Evolutionary conservation across 75 land plant species (phyloP), one percentile per base, ranked within the genome.

Genomic region (Azolla pinnata): DNA sequence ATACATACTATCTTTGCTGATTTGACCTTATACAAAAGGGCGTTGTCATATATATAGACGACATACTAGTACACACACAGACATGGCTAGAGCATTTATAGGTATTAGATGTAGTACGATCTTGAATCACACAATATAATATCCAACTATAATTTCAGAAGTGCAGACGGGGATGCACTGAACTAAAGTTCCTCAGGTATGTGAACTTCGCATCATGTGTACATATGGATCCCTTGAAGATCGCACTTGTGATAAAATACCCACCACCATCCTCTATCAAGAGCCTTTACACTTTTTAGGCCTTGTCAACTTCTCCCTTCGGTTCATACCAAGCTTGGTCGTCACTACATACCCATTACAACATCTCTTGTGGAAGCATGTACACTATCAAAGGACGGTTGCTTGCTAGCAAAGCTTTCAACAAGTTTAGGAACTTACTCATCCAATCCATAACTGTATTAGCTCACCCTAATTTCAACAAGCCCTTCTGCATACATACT

Each of bases 1-100:
- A 35, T 14, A 12, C 14, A 9, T n/a, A n/a, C n/a, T n/a, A 33
- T 32, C 0, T 69, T 69, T 44, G 35, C 12, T 12, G 60, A 47
- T 8, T 0, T 54, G 1, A 21, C n/a, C n/a, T 69, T 2, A 14
- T 23, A 4, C 49, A 46, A 46, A 23, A 2, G n/a, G 49, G n/a
- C 4, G 49, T 46, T 18, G 23, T 46, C n/a, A 23, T 46, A 46
- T 46, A 46, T 17, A 18, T 46, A 23, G 49, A 46, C 17, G 14
- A 46, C 17, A 46, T 3, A 4, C 21, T 46, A 46, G 2, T 46
- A 4, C 49, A 46, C 49, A 46, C 14, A 46, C 49, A 46, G 49
- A 46, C 49, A 46, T 46, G 49, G 49, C 49, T 18, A 14, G 23
- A 46, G 2, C 49, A 46, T 14, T 4, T 46, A 46, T 23, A 46